Base-by-base conservation (phyloP, 1,284 basidiomycete species). In the Fomitopsis palustris region DNA sequence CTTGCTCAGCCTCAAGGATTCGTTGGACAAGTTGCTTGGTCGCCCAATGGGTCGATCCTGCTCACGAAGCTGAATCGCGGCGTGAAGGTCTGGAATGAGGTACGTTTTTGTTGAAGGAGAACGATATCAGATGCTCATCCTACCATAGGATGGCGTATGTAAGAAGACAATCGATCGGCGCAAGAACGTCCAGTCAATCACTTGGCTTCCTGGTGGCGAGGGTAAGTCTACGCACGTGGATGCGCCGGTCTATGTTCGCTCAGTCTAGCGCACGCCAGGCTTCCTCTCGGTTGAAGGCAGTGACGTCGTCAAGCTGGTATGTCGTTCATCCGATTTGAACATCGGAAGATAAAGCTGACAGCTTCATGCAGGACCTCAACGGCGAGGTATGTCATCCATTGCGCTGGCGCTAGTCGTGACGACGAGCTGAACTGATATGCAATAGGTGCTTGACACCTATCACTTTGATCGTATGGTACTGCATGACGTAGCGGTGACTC, bases 11-110 rank as follows among this genome's bases (percentile, higher is more conserved):
- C 87, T 23, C 81, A 84, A 67, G 88, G 89, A 25, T 91, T 92
- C 67, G 86, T 91, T 47, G 83, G 85, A 53, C 90, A 92, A 72
- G 89, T 92, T 19, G 89, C 88, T 31, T 92, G 90, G 90, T 89
- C 88, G 31, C 87, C 88, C 1, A 81, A 78, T 29, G 86, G 90
- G 8, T 78, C 77, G 58, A 70, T 79, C 52, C 73, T 91, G 9
- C 73, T 91, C 31, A 90, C 88, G 12, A 88, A 88, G 70, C 79
- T 89, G 61, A 78, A 76, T 57, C 81, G 85, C 60, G 84, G 83
- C n/a, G 79, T 92, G 62, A 92, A 91, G 72, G 76, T 92, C 53
- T 92, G 90, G 90, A 85, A 83, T 9, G 82, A 85, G 75, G 87
- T 38, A 35, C 21, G 54, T 16, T n/a, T 8, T 16, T n/a, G n/a